Evolutionary conservation across 306 rosid species (phyloP).

Genomic region (Phaseolus lunatus): DNA sequence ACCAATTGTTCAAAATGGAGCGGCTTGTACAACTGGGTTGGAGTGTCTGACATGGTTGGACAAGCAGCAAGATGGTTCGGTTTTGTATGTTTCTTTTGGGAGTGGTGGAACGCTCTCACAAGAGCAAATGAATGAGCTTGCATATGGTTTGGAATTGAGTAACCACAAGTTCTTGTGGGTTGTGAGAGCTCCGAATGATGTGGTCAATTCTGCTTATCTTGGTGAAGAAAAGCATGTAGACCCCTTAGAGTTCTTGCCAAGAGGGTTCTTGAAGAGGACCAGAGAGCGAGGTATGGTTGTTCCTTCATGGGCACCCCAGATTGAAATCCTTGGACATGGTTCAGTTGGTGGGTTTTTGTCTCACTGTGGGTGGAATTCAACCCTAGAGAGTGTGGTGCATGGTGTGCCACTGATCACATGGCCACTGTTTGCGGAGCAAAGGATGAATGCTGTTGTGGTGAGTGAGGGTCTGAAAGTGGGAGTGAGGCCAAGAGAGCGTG

Average conservation of each 20-base stretch:
- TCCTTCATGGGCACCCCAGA: slow-evolving; percentile 38
- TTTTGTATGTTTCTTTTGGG: slow-evolving; percentile 50
- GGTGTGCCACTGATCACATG: no score
- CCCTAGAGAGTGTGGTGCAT: no score
- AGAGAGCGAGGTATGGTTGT: slow-evolving; percentile 33
- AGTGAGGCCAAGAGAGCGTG: no score
- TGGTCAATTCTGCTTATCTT: background rate
- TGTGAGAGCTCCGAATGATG: slow-evolving; percentile 10
- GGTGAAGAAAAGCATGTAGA: background rate
- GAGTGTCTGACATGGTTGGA: slow-evolving; percentile 47
- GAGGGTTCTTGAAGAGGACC: no score
- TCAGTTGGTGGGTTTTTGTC: slow-evolving; percentile 39
- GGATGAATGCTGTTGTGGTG: no score
- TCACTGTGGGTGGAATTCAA: no score
- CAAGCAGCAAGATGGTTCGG: slow-evolving; percentile 36
- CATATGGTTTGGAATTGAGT: slow-evolving; percentile 1
- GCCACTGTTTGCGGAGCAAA: no score
- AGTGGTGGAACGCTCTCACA: slow-evolving; percentile 16
- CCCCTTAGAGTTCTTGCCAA: slow-evolving; percentile 26
- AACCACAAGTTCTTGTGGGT: slow-evolving; percentile 1
- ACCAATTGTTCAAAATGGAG: slow-evolving; percentile 13
- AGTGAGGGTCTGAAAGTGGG: no score
- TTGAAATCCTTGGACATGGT: slow-evolving; percentile 28
- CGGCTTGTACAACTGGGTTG: background rate
- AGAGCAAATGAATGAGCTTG: background rate